Evolutionary conservation across 805 yeast species (phyloP).

Genomic region (Candida fluviatilis): DNA sequence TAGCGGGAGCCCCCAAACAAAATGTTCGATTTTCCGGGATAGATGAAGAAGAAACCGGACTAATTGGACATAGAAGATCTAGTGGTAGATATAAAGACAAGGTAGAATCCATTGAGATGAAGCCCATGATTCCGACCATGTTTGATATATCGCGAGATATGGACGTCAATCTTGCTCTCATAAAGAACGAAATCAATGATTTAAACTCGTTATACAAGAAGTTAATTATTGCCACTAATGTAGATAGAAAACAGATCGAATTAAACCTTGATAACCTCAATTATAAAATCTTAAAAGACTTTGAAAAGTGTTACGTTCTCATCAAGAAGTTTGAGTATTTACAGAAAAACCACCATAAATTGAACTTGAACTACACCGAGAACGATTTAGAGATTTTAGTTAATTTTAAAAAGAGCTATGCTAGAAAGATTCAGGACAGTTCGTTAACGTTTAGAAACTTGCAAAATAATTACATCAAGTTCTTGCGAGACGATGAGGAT

Average conservation of each 20-base stretch:
- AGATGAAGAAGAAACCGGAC: slow-evolving; percentile 57
- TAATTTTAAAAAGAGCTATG: slow-evolving; percentile 81
- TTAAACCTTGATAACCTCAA: slow-evolving; percentile 75
- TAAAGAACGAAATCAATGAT: slow-evolving; percentile 52
- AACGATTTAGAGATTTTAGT: slow-evolving; percentile 64
- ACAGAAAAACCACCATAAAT: slow-evolving; percentile 38
- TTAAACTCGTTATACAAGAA: slow-evolving; percentile 72
- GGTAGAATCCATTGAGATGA: slow-evolving; percentile 48
- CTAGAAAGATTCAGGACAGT: slow-evolving; percentile 74
- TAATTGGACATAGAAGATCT: slow-evolving; percentile 37
- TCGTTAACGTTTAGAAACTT: slow-evolving; percentile 78
- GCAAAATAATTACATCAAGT: slow-evolving; percentile 85
- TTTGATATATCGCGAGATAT: slow-evolving; percentile 70
- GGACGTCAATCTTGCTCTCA: slow-evolving; percentile 54
- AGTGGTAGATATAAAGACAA: slow-evolving; percentile 18
- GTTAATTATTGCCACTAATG: slow-evolving; percentile 82
- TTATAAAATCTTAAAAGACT: slow-evolving; percentile 64
- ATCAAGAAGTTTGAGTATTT: slow-evolving; percentile 59
- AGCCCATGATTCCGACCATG: slow-evolving; percentile 71
- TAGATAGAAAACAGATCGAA: slow-evolving; percentile 74
- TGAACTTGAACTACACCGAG: slow-evolving; percentile 31
- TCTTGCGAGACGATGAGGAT: slow-evolving; percentile 75
- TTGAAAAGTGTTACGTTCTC: slow-evolving; percentile 74
- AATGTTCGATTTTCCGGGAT: slow-evolving; percentile 32
- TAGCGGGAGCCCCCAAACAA: slow-evolving; percentile 13